Evolutionary conservation across 1,139 yeast species (phyloP), one percentile per base, ranked within the genome.

Genomic region (Diutina rugosa): DNA sequence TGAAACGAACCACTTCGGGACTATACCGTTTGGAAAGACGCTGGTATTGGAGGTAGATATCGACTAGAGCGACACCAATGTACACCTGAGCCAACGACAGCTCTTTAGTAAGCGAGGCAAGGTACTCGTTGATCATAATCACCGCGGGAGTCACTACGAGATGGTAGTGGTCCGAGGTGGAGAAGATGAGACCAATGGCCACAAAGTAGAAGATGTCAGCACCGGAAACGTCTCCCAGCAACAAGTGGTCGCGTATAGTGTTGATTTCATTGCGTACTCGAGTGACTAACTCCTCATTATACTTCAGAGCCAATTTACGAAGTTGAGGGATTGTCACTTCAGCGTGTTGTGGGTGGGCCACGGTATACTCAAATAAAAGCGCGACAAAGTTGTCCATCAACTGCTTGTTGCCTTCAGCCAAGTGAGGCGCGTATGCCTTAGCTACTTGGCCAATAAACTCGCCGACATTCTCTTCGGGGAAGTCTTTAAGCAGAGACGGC

Each of bases 151-250:
- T 90, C 4, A 85, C 91, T 18, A 93, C 86, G 60, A 90, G 77
- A 74, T 95, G 98, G 69, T 89, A 93, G 66, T 90, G 95, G 74
- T 95, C 99, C 0, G 99, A 93, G 0, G 97, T 89, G 0, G 99
- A 90, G 65, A 87, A 95, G 10, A 91, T 67, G 57, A 78, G 73
- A 9, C 97, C 97, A 59, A 90, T 76, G 28, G 90, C 65, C 0
- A 83, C 77, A 64, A 86, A 88, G 59, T 85, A 79, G 6, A 88
- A 71, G 58, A 90, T 69, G 65, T 90, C 95, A 32, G 80, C 72
- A 56, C 71, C 70, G 58, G 63, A 63, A 38, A 82, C 68, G n/a
- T 58, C 56, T 44, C 60, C 58, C 26, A 61, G 62, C 21, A 68
- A 63, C 45, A 84, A 73, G 60, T 82, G 73, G 32, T 67, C 67